These are phyloP conservation scores for Tolypocladium inflatum DNA, from an alignment of 2,329 filamentous ascomycete species.

Conservation along the genomic window DNA sequence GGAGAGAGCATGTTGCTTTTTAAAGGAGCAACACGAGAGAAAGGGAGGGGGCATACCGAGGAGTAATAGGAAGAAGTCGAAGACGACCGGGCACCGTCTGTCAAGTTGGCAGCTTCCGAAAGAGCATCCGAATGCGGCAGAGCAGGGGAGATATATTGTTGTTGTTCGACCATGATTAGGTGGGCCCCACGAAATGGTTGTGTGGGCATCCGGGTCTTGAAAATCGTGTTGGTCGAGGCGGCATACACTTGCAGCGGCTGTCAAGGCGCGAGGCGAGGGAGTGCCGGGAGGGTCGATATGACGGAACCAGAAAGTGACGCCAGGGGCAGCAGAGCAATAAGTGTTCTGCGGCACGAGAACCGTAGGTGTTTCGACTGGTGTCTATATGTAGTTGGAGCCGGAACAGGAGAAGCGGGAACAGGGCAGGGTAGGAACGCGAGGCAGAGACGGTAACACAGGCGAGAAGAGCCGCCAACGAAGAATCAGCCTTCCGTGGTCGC, in stretches of 20 bases:
- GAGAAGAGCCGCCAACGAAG: background rate
- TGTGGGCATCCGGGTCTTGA: background rate
- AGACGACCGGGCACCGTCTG: constrained; percentile 15
- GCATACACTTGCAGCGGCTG: background rate
- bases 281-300: background rate
- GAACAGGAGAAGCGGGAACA: background rate
- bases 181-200: constrained; percentile 1
- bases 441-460: background rate
- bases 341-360: background rate
- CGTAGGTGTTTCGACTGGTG: background rate
- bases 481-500: constrained; percentile 18
- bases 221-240: background rate
- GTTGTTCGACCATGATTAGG: constrained; percentile 25
- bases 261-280: constrained; percentile 4
- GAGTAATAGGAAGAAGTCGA: constrained; percentile 19
- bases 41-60: constrained; percentile 15
- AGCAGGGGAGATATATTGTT: constrained; percentile 22
- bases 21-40: background rate
- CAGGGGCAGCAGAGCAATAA: background rate
- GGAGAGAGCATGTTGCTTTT: background rate
- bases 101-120: constrained; percentile 16
- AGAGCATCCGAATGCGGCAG: constrained; percentile 21
- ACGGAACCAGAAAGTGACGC: constrained; percentile 7
- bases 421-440: background rate
- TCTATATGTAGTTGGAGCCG: background rate